A percentile compares a stretch with the other conserved stretches of the same genome.
These are phyloP conservation scores for Aspergillus indologenus DNA, from an alignment of 495 filamentous ascomycete species.

Conservation along the genomic window DNA sequence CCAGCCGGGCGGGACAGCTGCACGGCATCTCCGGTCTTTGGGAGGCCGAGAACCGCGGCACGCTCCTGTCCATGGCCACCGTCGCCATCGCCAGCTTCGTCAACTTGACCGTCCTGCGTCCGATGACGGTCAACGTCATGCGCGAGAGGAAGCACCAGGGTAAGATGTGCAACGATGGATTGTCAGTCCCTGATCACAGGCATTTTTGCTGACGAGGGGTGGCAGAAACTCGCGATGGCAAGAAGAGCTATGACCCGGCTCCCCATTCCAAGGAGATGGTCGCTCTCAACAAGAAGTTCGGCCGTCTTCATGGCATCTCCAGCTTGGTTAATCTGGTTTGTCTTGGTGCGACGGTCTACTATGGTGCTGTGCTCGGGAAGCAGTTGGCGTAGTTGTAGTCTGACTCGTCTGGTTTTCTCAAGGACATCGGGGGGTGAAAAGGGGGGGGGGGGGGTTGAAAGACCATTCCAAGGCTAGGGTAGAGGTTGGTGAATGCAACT, in stretches of 20 bases:
- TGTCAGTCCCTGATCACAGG: background rate
- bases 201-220: constrained; percentile 4
- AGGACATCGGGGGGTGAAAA: background rate
- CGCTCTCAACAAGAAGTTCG: constrained; percentile 76
- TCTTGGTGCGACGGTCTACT: constrained; percentile 63
- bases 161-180: constrained; percentile 30
- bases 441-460: no score
- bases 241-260: constrained; percentile 70
- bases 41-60: constrained; percentile 52
- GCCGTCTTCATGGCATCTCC: constrained; percentile 71
- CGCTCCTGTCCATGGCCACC: constrained; percentile 61
- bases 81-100: constrained; percentile 60
- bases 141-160: constrained; percentile 71
- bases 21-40: constrained; percentile 54
- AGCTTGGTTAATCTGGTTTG: constrained; percentile 70
- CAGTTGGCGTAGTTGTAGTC: constrained; percentile 40
- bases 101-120: constrained; percentile 68
- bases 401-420: background rate
- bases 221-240: constrained; percentile 73
- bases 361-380: constrained; percentile 67
- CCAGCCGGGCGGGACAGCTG: constrained; percentile 49
- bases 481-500: no score
- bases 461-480: no score
- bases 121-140: constrained; percentile 70
- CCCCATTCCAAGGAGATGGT: constrained; percentile 80